These are phyloP conservation scores for Crotalaria pallida DNA, from an alignment of 306 rosid genomes.

Conservation along the genomic window DNA sequence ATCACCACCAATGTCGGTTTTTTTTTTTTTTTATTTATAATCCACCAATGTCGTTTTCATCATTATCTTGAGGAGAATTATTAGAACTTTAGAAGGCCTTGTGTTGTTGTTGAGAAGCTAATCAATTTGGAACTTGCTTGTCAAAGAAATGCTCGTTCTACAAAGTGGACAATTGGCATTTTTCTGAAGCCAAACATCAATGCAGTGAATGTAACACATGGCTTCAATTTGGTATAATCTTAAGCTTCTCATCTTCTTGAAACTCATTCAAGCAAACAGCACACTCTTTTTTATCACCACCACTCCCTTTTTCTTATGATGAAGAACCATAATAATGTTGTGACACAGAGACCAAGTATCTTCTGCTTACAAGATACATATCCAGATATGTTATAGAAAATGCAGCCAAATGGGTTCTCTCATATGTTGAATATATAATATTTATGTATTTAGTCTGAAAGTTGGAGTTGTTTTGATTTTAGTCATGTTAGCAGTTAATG, in stretches of 20 bases:
- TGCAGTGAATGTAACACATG: conserved; percentile 89
- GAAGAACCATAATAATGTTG: conserved; percentile 35
- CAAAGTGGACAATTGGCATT: conserved; percentile 96
- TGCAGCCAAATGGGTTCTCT: conserved; percentile 22
- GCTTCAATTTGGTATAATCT: conserved; percentile 77
- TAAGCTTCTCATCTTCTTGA: conserved; percentile 63
- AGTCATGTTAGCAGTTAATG: too few relatives aligned
- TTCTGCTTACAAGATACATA: conserved; percentile 63
- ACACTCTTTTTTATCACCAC: conserved; percentile 36
- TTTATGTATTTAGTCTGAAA: too few relatives aligned
- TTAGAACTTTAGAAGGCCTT: conserved; percentile 22
- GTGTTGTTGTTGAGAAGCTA: conserved; percentile 34
- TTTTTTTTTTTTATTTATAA: too few relatives aligned
- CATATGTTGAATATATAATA: conserved; percentile 39
- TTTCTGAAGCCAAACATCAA: conserved; percentile 88
- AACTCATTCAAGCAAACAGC: conserved; percentile 88
- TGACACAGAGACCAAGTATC: conserved; percentile 37
- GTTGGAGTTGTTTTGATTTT: too few relatives aligned
- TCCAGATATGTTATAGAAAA: conserved; percentile 3
- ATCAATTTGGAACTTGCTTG: conserved; percentile 33
- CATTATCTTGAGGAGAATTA: conserved; percentile 39
- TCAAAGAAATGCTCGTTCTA: conserved; percentile 62
- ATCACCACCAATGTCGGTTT: conserved; percentile 10
- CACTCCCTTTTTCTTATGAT: conserved; percentile 38
- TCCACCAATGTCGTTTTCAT: conserved; percentile 1